phyloP scores from a whole-genome alignment of 495 filamentous ascomycete genomes.

The Echria macrotheca region DNA sequence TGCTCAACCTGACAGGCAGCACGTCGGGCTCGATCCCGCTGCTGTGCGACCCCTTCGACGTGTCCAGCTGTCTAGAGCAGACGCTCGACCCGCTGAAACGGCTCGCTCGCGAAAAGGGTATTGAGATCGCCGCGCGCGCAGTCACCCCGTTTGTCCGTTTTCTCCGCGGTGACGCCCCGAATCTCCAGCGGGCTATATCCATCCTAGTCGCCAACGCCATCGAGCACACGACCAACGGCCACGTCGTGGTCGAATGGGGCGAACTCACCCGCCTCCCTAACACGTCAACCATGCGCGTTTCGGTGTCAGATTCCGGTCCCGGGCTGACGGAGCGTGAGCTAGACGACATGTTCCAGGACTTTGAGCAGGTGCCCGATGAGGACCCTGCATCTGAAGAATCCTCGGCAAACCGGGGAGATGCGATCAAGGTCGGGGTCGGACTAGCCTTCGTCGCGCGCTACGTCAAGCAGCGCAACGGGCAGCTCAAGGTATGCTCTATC shows the following conservation, averaged over 20 bases:
- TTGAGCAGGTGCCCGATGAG: conserved; percentile 68
- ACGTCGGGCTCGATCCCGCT: conserved; percentile 67
- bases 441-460: conserved; percentile 20
- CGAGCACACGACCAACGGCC: conserved; percentile 59
- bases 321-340: conserved; percentile 64
- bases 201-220: conserved; percentile 76
- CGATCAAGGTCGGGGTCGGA: conserved; percentile 20
- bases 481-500: conserved; percentile 15
- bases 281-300: conserved; percentile 56
- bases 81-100: conserved; percentile 58
- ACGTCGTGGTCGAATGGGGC: conserved; percentile 61
- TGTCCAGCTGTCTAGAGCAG: conserved; percentile 59
- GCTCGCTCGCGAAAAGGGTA: conserved; percentile 64
- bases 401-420: background rate
- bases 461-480: conserved; percentile 21
- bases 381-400: conserved; percentile 28
- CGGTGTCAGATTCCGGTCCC: conserved; percentile 63
- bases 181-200: conserved; percentile 64
- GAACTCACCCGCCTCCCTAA: conserved; percentile 21
- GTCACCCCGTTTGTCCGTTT: conserved; percentile 53
- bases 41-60: conserved; percentile 66
- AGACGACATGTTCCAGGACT: conserved; percentile 67
- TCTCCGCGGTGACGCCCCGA: conserved; percentile 66
- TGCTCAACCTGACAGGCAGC: conserved; percentile 75
- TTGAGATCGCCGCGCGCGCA: conserved; percentile 53